Evolutionary conservation across 768 basidiomycete genomes (phyloP).

Genomic region (Candolleomyces aberdarensis): DNA sequence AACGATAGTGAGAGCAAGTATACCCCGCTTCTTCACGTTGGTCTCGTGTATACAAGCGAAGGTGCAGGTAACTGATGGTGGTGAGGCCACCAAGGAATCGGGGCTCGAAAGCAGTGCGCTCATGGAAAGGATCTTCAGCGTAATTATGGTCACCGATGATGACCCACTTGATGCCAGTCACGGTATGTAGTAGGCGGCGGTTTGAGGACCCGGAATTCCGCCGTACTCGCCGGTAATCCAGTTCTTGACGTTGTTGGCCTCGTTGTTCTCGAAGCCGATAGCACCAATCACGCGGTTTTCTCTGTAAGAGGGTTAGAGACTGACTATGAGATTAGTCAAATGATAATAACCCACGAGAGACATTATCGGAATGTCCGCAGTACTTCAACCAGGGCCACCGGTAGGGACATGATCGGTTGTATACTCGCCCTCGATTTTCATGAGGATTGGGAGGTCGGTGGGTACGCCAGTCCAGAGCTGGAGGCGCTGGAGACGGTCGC

Average conservation of each 20-base stretch:
- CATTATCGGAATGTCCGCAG: slow-evolving; percentile 97
- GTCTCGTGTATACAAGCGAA: slow-evolving; percentile 99
- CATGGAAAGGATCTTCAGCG: slow-evolving; percentile 97
- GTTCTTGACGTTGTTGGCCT: slow-evolving; percentile 95
- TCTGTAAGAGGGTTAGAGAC: slow-evolving; percentile 40
- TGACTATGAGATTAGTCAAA: not conserved
- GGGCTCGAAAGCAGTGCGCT: slow-evolving; percentile 96
- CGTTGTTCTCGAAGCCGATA: slow-evolving; percentile 95
- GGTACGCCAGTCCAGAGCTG: slow-evolving; percentile 89
- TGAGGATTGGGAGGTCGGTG: slow-evolving; percentile 84
- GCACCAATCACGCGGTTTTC: slow-evolving; percentile 99
- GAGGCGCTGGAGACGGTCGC: slow-evolving; percentile 94
- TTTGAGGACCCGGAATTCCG: slow-evolving; percentile 65
- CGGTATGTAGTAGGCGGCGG: slow-evolving; percentile 84
- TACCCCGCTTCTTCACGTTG: slow-evolving; percentile 99
- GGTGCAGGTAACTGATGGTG: slow-evolving; percentile 81
- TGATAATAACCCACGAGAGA: slow-evolving; percentile 64
- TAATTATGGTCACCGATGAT: slow-evolving; percentile 96
- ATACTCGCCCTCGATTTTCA: slow-evolving; percentile 99
- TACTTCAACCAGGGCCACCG: slow-evolving; percentile 99
- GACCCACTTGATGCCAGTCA: slow-evolving; percentile 92
- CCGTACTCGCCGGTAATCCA: slow-evolving; percentile 82
- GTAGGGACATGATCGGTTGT: slow-evolving; percentile 97
- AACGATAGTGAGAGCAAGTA: slow-evolving; percentile 93
- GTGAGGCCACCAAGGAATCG: slow-evolving; percentile 94